Evolutionary conservation across 306 rosid genomes (phyloP), one percentile per base, ranked within the genome.

Genomic region (Phaseolus lunatus): DNA sequence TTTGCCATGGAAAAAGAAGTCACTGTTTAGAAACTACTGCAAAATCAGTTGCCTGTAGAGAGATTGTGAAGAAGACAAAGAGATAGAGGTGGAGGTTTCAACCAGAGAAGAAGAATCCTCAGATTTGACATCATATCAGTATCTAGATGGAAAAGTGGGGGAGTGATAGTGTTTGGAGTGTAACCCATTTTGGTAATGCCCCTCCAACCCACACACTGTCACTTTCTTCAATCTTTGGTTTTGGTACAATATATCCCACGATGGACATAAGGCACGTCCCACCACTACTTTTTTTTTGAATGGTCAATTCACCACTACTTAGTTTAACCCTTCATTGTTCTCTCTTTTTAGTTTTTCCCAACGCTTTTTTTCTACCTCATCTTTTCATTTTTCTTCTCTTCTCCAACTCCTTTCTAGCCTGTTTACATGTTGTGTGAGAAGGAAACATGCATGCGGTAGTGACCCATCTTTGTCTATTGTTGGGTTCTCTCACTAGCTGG

Each of bases 131-230:
- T 20, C 10, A 50, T 54, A 59, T 48, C 80, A 33, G 70, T 47
- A 56, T 16, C 52, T 33, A 43, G 39, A 11, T 43, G 67, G 41
- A 78, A 75, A 79, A 69, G 70, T 75, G 45, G 67, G 66, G 18
- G 19, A 13, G 39, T 58, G 19, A 58, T 14, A 16, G 35, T 66
- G 48, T 61, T 61, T 71, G 83, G 76, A 86, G 70, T 59, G 57
- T 67, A 82, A 78, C 83, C 78, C 71, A 48, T 76, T 84, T 47
- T 61, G 73, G 86, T 13, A 70, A 69, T 62, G 77, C 56, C 57
- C 22, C 20, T 53, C 70, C 45, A 72, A 52, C 52, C 69, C 66
- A 69, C 58, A 74, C 59, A 48, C 22, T 59, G 43, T 52, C 50
- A 50, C 58, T 67, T 66, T 76, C 44, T 74, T 70, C 24, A 50